Conservation (phyloP, 2,329 filamentous ascomycete species). For the Trichoderma asperellum region DNA sequence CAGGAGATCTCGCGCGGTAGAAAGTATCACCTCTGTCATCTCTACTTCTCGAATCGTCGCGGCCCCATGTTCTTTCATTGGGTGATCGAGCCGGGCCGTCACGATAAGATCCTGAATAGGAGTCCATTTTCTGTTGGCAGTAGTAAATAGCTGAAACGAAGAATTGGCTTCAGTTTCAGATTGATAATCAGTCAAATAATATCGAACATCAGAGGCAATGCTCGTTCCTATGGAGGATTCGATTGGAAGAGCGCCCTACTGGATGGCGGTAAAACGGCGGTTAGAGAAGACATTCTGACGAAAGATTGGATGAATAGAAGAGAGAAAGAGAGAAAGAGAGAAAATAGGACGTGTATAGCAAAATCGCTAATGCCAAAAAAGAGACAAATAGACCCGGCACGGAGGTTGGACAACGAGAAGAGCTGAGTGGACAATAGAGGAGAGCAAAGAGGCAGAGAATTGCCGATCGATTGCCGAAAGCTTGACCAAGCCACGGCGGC, state of each 20-base stretch:
- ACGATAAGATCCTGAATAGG: conserved; percentile 54
- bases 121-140: conserved; percentile 52
- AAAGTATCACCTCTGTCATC: conserved; percentile 63
- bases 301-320: conserved; percentile 35
- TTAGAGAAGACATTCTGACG: conserved; percentile 59
- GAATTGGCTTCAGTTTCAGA: conserved; percentile 2
- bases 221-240: conserved; percentile 20
- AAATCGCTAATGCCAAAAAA: conserved; percentile 14
- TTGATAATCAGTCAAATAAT: conserved; percentile 10
- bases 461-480: conserved; percentile 27
- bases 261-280: conserved; percentile 56
- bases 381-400: conserved; percentile 12
- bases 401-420: conserved; percentile 19
- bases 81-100: conserved; percentile 58
- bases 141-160: conserved; percentile 13
- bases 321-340: conserved; percentile 33
- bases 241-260: conserved; percentile 47
- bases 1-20: conserved; percentile 70
- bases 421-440: conserved; percentile 11
- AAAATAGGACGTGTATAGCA: conserved; percentile 35
- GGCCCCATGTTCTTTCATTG: conserved; percentile 56
- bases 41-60: conserved; percentile 57
- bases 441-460: conserved; percentile 20
- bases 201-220: conserved; percentile 20
- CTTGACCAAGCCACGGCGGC: conserved; percentile 20